Evolutionary conservation across 768 basidiomycete genomes (phyloP).

Genomic region (Boletus reticulatus): DNA sequence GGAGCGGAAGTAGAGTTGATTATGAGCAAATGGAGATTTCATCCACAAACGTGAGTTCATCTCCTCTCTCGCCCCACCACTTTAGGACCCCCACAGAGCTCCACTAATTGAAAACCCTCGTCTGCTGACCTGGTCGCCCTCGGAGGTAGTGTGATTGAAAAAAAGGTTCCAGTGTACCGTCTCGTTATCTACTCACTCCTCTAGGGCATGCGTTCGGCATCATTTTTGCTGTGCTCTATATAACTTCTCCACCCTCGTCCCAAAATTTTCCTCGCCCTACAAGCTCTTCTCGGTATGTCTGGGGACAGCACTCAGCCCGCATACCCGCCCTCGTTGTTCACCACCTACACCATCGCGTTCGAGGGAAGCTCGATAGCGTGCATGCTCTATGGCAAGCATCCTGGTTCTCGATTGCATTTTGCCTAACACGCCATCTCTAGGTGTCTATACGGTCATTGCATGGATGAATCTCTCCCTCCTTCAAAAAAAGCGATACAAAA

Average conservation of each 20-base stretch:
- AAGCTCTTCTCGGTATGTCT: constrained; percentile 13
- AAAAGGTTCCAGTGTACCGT: neutral
- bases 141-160: neutral
- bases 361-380: constrained; percentile 20
- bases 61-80: neutral
- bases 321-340: constrained; percentile 12
- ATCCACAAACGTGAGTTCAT: constrained; percentile 1
- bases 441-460: constrained; percentile 14
- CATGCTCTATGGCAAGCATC: constrained; percentile 16
- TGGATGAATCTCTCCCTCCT: constrained; percentile 14
- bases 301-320: constrained; percentile 1
- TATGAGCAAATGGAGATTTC: neutral
- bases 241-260: neutral
- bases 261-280: too few species aligned
- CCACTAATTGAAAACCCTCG: neutral
- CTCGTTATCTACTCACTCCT: constrained; percentile 2
- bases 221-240: constrained; percentile 1
- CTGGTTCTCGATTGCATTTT: too few species aligned
- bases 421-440: neutral
- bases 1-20: neutral
- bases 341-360: constrained; percentile 20
- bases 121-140: neutral
- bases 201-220: constrained; percentile 3
- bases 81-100: neutral
- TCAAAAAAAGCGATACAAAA: constrained; percentile 11